Percentiles rank a stretch among this genome's conserved stretches.
Evolutionary conservation across 495 filamentous ascomycete species (phyloP).

Genomic region (Amniculicola lignicola): DNA sequence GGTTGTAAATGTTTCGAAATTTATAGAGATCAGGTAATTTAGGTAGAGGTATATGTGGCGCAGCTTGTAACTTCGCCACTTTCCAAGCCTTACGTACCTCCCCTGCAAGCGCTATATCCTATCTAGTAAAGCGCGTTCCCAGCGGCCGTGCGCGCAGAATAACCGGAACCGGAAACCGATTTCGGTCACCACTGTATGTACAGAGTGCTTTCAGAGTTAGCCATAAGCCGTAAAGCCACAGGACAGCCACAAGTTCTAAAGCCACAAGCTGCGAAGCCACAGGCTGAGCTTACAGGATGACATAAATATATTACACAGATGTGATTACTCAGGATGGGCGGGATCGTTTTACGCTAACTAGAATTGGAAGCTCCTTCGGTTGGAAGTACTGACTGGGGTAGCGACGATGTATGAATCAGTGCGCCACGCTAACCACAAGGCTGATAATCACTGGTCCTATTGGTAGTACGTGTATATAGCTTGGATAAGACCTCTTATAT

Average conservation of each 20-base stretch:
- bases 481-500: background rate
- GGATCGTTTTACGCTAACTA: background rate
- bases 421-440: background rate
- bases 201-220: no score
- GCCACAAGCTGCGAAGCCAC: no score
- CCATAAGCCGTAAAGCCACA: no score
- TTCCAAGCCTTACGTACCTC: background rate
- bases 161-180: background rate
- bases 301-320: background rate
- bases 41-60: constrained; percentile 3
- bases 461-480: background rate
- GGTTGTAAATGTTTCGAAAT: constrained; percentile 3
- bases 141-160: constrained; percentile 6
- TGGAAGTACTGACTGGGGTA: background rate
- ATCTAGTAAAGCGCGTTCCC: background rate
- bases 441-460: background rate
- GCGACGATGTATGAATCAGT: background rate
- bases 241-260: no score
- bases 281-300: no score
- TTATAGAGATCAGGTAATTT: background rate
- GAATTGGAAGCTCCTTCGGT: background rate
- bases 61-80: no score
- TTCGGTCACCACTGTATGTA: constrained; percentile 1
- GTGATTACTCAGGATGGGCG: background rate
- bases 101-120: background rate